These are phyloP conservation scores for Paramecium octaurelia DNA, from an alignment of 73 alveolate species.

Conservation along the genomic window DNA sequence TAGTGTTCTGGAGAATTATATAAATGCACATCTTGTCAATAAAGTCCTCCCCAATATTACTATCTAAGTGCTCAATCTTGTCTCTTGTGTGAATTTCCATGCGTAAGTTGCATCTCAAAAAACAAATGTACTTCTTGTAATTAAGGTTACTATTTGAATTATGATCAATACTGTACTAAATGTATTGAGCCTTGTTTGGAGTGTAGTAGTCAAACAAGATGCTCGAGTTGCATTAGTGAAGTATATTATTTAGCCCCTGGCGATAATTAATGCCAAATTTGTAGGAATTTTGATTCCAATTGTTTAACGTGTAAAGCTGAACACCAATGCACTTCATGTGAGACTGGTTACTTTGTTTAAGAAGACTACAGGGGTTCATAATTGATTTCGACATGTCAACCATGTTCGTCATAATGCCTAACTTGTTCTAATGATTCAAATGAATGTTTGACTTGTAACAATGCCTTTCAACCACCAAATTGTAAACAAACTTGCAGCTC, in stretches of 20 bases:
- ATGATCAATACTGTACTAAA: neutral
- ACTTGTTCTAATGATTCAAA: neutral
- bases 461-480: neutral
- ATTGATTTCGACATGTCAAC: neutral
- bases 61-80: neutral
- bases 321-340: neutral
- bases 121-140: neutral
- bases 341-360: neutral
- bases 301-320: neutral
- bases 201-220: neutral
- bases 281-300: neutral
- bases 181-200: neutral
- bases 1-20: neutral
- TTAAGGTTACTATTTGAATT: neutral
- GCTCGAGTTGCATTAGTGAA: neutral
- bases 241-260: neutral
- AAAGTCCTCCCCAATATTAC: neutral
- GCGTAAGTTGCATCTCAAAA: neutral
- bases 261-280: neutral
- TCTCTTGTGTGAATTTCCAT: neutral
- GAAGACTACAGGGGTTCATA: neutral
- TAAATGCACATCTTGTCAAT: neutral
- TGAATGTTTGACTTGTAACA: neutral
- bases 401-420: neutral
- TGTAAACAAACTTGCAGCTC: neutral